Conservation (phyloP, 495 filamentous ascomycete genomes). For the Tirmania nivea region DNA sequence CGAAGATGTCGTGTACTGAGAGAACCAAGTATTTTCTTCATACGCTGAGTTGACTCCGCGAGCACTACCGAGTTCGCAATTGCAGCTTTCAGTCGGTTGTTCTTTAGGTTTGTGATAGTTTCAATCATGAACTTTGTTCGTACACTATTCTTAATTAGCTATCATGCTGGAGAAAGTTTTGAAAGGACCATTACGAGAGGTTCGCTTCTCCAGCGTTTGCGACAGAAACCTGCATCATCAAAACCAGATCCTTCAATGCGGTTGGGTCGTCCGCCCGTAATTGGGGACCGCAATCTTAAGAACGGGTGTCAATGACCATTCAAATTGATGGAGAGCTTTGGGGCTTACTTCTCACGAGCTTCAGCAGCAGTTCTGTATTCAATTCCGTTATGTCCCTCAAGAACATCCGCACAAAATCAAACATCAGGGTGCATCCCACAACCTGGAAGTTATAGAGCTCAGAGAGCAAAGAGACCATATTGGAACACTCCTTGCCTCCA, state of each 20-base stretch:
- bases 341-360: constrained; percentile 47
- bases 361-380: constrained; percentile 80
- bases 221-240: constrained; percentile 51
- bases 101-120: constrained; percentile 79
- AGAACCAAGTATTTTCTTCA: constrained; percentile 61
- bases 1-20: constrained; percentile 46
- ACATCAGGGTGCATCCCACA: constrained; percentile 58
- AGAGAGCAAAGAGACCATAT: constrained; percentile 65
- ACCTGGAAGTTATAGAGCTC: constrained; percentile 84
- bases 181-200: constrained; percentile 19
- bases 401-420: constrained; percentile 70
- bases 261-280: constrained; percentile 78
- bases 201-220: constrained; percentile 40
- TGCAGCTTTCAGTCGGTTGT: constrained; percentile 68
- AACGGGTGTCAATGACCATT: constrained; percentile 2
- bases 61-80: constrained; percentile 37
- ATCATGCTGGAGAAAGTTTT: too few species aligned
- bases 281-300: constrained; percentile 44
- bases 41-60: constrained; percentile 56
- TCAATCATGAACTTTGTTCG: constrained; percentile 97
- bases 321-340: not conserved
- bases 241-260: constrained; percentile 75
- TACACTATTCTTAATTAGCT: constrained; percentile 29
- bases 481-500: constrained; percentile 43
- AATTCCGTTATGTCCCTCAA: constrained; percentile 53